These are phyloP conservation scores for Penicillium coffeae DNA, from an alignment of 495 filamentous ascomycete genomes.

Conservation along the genomic window DNA sequence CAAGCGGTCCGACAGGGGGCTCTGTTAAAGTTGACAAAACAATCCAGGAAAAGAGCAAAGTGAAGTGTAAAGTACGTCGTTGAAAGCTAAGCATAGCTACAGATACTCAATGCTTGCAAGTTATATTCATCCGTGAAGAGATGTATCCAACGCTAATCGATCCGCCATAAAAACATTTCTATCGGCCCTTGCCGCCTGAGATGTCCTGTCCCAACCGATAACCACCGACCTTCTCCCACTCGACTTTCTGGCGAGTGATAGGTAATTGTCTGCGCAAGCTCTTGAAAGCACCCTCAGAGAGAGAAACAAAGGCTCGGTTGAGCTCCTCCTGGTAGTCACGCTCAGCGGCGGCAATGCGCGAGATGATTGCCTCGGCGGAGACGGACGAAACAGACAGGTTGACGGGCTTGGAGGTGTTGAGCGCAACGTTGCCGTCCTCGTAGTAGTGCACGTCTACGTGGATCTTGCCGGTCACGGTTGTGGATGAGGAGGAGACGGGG, in stretches of 20 bases:
- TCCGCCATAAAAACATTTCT: neutral
- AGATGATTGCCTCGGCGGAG: slow-evolving; percentile 64
- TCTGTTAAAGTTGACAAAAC: too few relatives aligned
- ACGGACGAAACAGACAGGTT: slow-evolving; percentile 52
- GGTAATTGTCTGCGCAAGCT: slow-evolving; percentile 86
- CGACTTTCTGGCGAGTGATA: slow-evolving; percentile 96
- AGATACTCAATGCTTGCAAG: neutral
- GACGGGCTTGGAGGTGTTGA: slow-evolving; percentile 78
- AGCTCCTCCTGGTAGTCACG: slow-evolving; percentile 95
- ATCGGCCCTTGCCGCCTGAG: slow-evolving; percentile 40
- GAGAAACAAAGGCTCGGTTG: slow-evolving; percentile 78
- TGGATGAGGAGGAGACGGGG: slow-evolving; percentile 60
- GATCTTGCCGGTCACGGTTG: slow-evolving; percentile 42
- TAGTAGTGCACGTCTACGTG: slow-evolving; percentile 89
- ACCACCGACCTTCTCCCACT: slow-evolving; percentile 98
- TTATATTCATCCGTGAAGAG: neutral
- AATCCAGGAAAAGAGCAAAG: too few relatives aligned
- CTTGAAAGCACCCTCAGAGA: slow-evolving; percentile 96
- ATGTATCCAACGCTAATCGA: slow-evolving; percentile 12
- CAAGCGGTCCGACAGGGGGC: too few relatives aligned
- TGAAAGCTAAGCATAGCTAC: too few relatives aligned
- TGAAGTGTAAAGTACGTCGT: too few relatives aligned
- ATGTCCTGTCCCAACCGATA: slow-evolving; percentile 80
- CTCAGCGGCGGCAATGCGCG: slow-evolving; percentile 72
- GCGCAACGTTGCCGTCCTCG: slow-evolving; percentile 95